These are phyloP conservation scores for Fomes fomentarius DNA, from an alignment of 1,284 basidiomycete genomes.

Conservation along the genomic window DNA sequence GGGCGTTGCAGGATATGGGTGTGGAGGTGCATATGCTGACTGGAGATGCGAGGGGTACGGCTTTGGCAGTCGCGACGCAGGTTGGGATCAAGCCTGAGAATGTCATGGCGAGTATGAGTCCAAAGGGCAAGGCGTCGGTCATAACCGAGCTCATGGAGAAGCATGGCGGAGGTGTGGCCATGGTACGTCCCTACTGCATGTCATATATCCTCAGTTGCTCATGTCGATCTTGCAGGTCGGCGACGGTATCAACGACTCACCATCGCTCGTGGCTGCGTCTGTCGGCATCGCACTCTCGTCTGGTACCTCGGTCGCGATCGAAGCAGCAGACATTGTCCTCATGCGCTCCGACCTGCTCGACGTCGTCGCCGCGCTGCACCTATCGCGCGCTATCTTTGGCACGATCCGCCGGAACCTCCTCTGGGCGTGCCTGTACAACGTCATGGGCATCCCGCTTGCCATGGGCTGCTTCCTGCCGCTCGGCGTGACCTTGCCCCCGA, in stretches of 20 bases:
- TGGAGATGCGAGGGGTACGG: constrained; percentile 84
- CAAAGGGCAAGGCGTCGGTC: constrained; percentile 88
- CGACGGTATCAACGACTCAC: constrained; percentile 99
- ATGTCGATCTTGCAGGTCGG: constrained; percentile 68
- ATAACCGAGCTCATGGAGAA: constrained; percentile 79
- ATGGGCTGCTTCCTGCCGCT: constrained; percentile 97
- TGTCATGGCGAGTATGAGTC: constrained; percentile 90
- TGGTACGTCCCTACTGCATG: constrained; percentile 59
- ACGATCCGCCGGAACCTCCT: constrained; percentile 90
- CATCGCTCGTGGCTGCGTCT: constrained; percentile 92
- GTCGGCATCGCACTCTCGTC: constrained; percentile 96
- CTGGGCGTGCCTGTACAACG: constrained; percentile 94
- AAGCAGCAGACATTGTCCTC: constrained; percentile 97
- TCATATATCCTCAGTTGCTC: background rate
- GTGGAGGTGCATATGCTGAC: constrained; percentile 92
- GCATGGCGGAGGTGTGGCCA: constrained; percentile 77
- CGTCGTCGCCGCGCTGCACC: constrained; percentile 93
- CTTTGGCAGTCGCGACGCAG: constrained; percentile 83
- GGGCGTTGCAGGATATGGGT: constrained; percentile 82
- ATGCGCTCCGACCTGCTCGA: constrained; percentile 97
- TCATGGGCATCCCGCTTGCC: constrained; percentile 95
- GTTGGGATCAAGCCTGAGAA: constrained; percentile 82
- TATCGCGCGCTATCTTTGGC: constrained; percentile 87
- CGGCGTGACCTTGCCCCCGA: constrained; percentile 93
- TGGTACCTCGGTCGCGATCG: constrained; percentile 96